phyloP scores from a whole-genome alignment of 2,329 filamentous ascomycete genomes.

The Aschersonia sp. region DNA sequence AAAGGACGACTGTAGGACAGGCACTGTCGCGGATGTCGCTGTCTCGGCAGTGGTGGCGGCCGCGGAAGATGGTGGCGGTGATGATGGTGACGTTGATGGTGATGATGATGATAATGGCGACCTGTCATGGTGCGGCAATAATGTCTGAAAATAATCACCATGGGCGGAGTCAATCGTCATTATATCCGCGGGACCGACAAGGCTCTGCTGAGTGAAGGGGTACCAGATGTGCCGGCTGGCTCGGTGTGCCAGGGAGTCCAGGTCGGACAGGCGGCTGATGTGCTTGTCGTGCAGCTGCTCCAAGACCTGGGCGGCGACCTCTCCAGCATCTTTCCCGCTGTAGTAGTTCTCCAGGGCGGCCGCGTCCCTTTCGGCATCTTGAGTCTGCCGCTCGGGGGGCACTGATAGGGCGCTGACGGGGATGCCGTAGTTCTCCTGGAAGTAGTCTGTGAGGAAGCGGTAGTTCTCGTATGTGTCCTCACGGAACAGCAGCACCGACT shows the following conservation, averaged over 20 bases:
- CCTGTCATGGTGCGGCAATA: background rate
- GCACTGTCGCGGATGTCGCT: background rate
- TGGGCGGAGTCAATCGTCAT: constrained; percentile 67
- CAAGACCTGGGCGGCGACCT: constrained; percentile 29
- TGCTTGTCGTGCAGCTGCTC: constrained; percentile 38
- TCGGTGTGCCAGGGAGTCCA: constrained; percentile 45
- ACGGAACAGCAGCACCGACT: constrained; percentile 53
- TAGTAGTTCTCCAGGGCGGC: constrained; percentile 53
- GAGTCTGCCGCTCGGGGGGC: constrained; percentile 35
- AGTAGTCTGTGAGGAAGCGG: constrained; percentile 53
- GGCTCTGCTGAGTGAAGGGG: constrained; percentile 69
- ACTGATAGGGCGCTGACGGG: constrained; percentile 39
- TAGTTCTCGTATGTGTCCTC: constrained; percentile 54
- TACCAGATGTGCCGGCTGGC: constrained; percentile 65
- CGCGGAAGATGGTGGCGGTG: no score
- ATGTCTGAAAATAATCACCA: constrained; percentile 62
- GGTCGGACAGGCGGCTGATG: constrained; percentile 34
- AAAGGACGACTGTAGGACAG: constrained; percentile 40
- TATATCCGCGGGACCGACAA: constrained; percentile 46
- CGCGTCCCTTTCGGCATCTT: constrained; percentile 29
- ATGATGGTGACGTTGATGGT: no score
- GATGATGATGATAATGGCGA: no score
- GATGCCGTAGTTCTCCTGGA: constrained; percentile 42
- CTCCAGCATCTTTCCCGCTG: constrained; percentile 22
- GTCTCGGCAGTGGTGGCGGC: no score